These are phyloP conservation scores for Apiospora saccharicola DNA, from an alignment of 2,329 filamentous ascomycete species.

Conservation along the genomic window DNA sequence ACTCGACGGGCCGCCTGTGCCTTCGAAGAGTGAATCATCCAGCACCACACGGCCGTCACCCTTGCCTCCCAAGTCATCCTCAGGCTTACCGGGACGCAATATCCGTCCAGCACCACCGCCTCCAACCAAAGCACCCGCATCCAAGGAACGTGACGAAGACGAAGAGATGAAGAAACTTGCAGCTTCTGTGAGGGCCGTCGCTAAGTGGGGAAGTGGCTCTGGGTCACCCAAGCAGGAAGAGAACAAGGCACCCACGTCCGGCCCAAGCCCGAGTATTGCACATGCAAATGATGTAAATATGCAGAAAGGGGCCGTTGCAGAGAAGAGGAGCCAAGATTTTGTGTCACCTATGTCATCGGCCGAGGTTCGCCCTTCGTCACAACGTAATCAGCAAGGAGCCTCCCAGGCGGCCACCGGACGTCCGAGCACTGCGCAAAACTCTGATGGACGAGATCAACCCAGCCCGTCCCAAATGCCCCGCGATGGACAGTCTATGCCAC, in stretches of 20 bases:
- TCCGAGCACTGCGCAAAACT: constrained; percentile 12
- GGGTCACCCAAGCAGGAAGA: neutral
- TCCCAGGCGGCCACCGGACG: neutral
- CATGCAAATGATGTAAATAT: neutral
- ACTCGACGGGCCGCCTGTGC: neutral
- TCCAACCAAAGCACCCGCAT: neutral
- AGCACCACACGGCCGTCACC: neutral
- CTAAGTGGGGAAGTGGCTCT: neutral
- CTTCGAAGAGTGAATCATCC: constrained; percentile 16
- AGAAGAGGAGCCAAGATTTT: neutral
- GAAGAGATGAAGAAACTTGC: constrained; percentile 25
- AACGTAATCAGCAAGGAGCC: neutral
- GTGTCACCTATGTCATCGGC: constrained; percentile 20
- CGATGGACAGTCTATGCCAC: constrained; percentile 8
- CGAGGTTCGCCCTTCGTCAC: constrained; percentile 1
- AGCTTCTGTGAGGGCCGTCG: constrained; percentile 14
- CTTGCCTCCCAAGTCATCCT: neutral
- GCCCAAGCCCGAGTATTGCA: neutral
- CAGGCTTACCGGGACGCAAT: constrained; percentile 27
- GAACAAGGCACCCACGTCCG: neutral
- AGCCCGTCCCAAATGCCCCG: neutral
- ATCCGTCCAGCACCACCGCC: constrained; percentile 23
- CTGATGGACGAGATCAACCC: constrained; percentile 1
- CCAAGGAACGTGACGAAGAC: neutral
- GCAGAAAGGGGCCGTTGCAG: neutral